Evolutionary conservation across 2,329 filamentous ascomycete genomes (phyloP).

Genomic region (Cercospora zeae-maydis): DNA sequence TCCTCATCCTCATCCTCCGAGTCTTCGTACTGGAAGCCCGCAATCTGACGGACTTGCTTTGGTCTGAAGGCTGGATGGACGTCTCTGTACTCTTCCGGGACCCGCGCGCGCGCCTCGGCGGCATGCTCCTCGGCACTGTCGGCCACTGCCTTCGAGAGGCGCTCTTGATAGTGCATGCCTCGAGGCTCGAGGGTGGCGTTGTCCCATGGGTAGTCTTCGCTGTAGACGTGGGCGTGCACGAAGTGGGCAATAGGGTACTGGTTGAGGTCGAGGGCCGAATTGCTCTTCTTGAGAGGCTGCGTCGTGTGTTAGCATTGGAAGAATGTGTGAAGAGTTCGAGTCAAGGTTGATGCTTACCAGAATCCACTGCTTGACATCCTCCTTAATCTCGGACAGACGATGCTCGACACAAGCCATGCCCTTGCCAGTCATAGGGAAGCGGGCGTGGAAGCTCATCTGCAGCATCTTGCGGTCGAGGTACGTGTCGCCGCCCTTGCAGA

Average conservation of each 20-base stretch:
- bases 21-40: constrained; percentile 1
- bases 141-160: not conserved
- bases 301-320: not conserved
- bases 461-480: constrained; percentile 45
- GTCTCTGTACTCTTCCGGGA: not conserved
- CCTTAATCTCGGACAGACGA: constrained; percentile 43
- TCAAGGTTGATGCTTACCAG: constrained; percentile 12
- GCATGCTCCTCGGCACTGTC: not conserved
- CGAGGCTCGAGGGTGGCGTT: not conserved
- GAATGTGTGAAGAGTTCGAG: not conserved
- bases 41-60: not conserved
- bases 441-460: constrained; percentile 38
- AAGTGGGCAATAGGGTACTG: constrained; percentile 42
- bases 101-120: not conserved
- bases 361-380: constrained; percentile 42
- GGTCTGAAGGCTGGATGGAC: not conserved
- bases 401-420: constrained; percentile 43
- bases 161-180: not conserved
- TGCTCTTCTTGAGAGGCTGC: constrained; percentile 38
- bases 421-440: constrained; percentile 45
- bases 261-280: constrained; percentile 40
- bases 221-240: constrained; percentile 44
- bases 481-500: constrained; percentile 41
- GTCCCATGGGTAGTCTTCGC: constrained; percentile 43
- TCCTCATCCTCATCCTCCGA: not conserved